Percentiles rank a stretch among this genome's conserved stretches.
Evolutionary conservation across 192 early-diverging fungal genomes (phyloP).

Genomic region (Dimargaris cristalligena): DNA sequence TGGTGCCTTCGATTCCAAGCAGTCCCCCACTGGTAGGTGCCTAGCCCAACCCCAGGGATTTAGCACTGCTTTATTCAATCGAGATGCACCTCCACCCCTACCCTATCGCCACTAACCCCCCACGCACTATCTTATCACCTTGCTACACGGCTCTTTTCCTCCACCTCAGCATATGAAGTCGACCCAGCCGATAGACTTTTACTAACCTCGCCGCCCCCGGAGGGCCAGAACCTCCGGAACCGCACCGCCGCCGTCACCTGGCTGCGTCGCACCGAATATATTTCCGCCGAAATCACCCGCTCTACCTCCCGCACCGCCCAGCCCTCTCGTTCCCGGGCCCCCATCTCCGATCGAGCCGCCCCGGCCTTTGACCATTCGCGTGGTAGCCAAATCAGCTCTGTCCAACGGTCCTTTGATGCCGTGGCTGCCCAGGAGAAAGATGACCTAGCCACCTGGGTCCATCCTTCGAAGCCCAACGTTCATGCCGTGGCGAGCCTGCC

Average conservation of each 20-base stretch:
- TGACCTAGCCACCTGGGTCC: conserved; percentile 2
- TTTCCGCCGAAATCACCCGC: conserved; percentile 6
- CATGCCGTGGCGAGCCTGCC: conserved; percentile 7
- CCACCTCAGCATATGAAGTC: conserved; percentile 15
- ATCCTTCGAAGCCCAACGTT: not conserved
- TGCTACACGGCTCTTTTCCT: too few species aligned
- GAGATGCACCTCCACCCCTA: too few species aligned
- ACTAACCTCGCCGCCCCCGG: conserved; percentile 19
- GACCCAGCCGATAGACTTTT: conserved; percentile 25
- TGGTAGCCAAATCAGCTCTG: not conserved
- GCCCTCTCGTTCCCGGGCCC: too few species aligned
- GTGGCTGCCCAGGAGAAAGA: not conserved
- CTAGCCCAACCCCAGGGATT: too few species aligned
- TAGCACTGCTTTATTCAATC: too few species aligned
- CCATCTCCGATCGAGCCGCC: not conserved
- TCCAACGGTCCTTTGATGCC: conserved; percentile 4
- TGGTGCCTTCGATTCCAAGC: conserved; percentile 26
- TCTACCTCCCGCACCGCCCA: not conserved
- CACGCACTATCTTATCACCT: too few species aligned
- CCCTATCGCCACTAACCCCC: too few species aligned
- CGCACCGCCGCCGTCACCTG: not conserved
- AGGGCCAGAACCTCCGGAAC: not conserved
- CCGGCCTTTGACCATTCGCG: not conserved
- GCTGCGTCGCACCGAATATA: conserved; percentile 12
- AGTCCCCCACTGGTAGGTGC: not conserved